Evolutionary conservation across 176 grass and related monocot species (phyloP).

Genomic region (barley (Hordeum vulgare)): MorexV3_pseudomolecules_assembly NC_058522.1:125690237-125690736

Average conservation of each 20-base stretch:
- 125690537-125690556: background rate
- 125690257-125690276: background rate
- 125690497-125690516: background rate
- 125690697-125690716: constrained; percentile 80
- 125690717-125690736: constrained; percentile 89
- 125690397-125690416: background rate
- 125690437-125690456: background rate
- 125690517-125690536: constrained; percentile 1
- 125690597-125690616: background rate
- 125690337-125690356: background rate
- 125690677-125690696: constrained; percentile 84
- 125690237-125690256: background rate
- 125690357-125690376: background rate
- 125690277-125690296: background rate
- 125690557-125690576: background rate
- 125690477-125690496: background rate
- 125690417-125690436: background rate
- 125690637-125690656: background rate
- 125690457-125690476: background rate
- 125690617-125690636: background rate
- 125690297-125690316: background rate
- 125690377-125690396: background rate
- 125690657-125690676: constrained; percentile 51
- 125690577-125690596: background rate
- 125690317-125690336: background rate